Conservation (phyloP, 1,139 yeast species). For the Magnusiomyces sp. region DNA sequence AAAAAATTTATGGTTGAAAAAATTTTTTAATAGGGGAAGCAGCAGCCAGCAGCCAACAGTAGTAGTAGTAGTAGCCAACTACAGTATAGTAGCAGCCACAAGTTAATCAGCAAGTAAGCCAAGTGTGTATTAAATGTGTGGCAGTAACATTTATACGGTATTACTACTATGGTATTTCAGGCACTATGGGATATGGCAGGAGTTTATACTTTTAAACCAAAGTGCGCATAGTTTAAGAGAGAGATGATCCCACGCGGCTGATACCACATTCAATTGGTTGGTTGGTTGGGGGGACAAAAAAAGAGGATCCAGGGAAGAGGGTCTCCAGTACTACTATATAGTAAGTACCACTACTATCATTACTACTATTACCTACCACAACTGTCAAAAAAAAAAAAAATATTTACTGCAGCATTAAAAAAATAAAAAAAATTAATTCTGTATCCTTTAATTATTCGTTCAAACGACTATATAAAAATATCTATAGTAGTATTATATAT, state of each 20-base stretch:
- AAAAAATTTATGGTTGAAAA: too few relatives aligned
- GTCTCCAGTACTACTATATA: background rate
- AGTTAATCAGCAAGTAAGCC: too few relatives aligned
- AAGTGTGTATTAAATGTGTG: too few relatives aligned
- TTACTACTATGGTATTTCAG: too few relatives aligned
- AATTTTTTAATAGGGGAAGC: too few relatives aligned
- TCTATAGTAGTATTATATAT: background rate
- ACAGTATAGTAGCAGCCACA: background rate
- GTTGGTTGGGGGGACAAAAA: background rate
- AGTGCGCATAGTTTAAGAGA: too few relatives aligned
- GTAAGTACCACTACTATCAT: background rate
- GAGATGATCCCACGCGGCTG: too few relatives aligned
- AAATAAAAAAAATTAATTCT: background rate
- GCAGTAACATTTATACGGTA: too few relatives aligned
- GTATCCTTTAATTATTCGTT: background rate
- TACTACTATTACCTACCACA: background rate
- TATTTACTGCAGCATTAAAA: background rate
- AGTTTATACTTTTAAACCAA: too few relatives aligned
- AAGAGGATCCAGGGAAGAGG: background rate
- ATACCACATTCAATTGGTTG: too few relatives aligned
- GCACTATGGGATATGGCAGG: too few relatives aligned
- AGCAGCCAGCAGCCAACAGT: too few relatives aligned
- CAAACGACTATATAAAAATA: background rate
- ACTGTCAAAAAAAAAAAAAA: background rate
- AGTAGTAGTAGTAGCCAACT: background rate